Base-by-base conservation (phyloP, 345 rosid species). In the Theobroma cacao region DNA sequence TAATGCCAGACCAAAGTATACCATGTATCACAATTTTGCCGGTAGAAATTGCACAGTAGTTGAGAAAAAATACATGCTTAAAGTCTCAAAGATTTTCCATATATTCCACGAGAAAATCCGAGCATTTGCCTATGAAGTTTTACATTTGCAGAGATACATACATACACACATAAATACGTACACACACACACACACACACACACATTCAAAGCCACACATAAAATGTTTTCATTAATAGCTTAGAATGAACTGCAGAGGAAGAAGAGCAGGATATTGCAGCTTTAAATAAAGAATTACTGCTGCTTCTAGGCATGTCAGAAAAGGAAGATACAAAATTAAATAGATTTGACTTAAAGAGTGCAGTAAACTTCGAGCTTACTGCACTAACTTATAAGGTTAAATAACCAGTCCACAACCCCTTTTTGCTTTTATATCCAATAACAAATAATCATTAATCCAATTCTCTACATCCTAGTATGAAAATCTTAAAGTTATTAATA, bases 381-480 rank as follows among this genome's bases (percentile, higher is more conserved):
- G 73, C 55, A 28, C 14, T 45, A 45, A 69, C 74, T 45, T 7
- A 68, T 47, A 69, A 69, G 56, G 40, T 69, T 69, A 69, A 47
- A 28, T 28, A 69, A 69, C 56, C 24, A 30, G n/a, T 11, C n/a
- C 56, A 69, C 40, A 30, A 70, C n/a, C 74, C 40, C 74, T 48
- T 30, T 15, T 31, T 17, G 59, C 41, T 70, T 41, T 41, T 70
- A 70, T 17, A 48, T 48, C 20, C 58, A 18, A 52, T 20, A 70
- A 70, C 56, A 70, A 68, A 18, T 30, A 30, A 30, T 30, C 36
- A 48, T 18, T 48, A 69, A 30, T 48, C 58, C 40, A 17, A 18
- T 48, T 70, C 74, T 48, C 40, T 48, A 30, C 36, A 48, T 17
- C 24, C 38, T 40, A 70, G 43, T 26, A 34, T 68, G 34, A 67